Conservation (phyloP, 176 grass and related monocot genomes). For the Triticum timopheevii region DNA sequence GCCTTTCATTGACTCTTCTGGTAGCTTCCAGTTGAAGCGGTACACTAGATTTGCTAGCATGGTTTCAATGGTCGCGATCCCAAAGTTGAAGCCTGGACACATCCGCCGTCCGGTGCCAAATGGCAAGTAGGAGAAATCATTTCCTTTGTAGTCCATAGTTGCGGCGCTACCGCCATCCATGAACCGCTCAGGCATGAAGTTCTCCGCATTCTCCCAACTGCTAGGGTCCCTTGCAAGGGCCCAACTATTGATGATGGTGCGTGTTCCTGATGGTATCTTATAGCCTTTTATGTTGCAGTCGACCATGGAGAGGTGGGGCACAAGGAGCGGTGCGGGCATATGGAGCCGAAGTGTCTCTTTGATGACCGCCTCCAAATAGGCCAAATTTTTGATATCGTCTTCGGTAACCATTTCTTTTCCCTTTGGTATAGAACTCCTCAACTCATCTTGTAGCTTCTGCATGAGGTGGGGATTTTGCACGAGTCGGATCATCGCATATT, state of each 20-base stretch:
- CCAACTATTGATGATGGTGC: neutral
- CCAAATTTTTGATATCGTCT: neutral
- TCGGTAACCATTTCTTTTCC: neutral
- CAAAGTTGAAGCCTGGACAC: neutral
- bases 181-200: constrained; percentile 38
- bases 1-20: neutral
- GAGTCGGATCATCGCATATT: constrained; percentile 32
- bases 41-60: neutral
- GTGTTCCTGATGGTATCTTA: constrained; percentile 7
- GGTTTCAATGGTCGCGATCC: neutral
- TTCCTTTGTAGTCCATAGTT: neutral
- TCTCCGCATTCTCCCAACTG: constrained; percentile 12
- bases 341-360: neutral
- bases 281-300: constrained; percentile 38
- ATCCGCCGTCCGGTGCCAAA: neutral
- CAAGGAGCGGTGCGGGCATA: constrained; percentile 32
- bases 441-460: neutral
- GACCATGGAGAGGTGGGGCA: constrained; percentile 31
- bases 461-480: neutral
- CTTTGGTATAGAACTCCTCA: neutral
- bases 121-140: neutral
- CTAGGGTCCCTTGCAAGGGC: constrained; percentile 16
- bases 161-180: neutral
- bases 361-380: neutral
- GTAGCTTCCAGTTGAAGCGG: neutral